These are phyloP conservation scores for Wickerhamomyces mucosus DNA, from an alignment of 805 yeast species.

Conservation along the genomic window DNA sequence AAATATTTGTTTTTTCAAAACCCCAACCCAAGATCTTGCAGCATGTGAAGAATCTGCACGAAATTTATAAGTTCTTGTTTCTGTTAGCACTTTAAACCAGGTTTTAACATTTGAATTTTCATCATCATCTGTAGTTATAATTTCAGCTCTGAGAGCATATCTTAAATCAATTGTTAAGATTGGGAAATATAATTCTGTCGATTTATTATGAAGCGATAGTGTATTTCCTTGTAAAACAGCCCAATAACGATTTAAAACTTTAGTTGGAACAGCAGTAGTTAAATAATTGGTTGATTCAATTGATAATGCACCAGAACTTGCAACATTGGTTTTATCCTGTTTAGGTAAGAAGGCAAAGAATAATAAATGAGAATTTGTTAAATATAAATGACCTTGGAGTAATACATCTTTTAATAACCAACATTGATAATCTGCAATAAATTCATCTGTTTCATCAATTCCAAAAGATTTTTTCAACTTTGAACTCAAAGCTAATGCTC, in stretches of 20 bases:
- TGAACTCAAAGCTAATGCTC: constrained; percentile 27
- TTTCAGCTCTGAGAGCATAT: constrained; percentile 51
- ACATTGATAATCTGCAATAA: constrained; percentile 54
- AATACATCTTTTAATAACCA: constrained; percentile 81
- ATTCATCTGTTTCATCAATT: constrained; percentile 44
- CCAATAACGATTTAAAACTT: constrained; percentile 55
- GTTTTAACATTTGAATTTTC: constrained; percentile 13
- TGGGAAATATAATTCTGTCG: constrained; percentile 85
- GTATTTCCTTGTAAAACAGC: constrained; percentile 64
- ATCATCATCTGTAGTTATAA: constrained; percentile 19
- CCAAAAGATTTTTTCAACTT: constrained; percentile 31
- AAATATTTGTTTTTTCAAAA: constrained; percentile 68
- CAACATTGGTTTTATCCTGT: constrained; percentile 27
- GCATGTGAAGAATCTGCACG: constrained; percentile 62
- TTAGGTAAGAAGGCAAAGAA: constrained; percentile 78
- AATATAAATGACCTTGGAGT: constrained; percentile 74
- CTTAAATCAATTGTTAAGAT: constrained; percentile 62
- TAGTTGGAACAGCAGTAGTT: constrained; percentile 13
- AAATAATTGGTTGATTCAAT: constrained; percentile 19
- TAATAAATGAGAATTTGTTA: constrained; percentile 54
- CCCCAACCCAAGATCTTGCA: constrained; percentile 76
- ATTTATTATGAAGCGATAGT: constrained; percentile 54
- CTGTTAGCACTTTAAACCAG: constrained; percentile 54
- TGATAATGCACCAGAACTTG: constrained; percentile 42
- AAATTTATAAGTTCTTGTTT: constrained; percentile 49